Evolutionary conservation across 495 filamentous ascomycete species (phyloP), one percentile per base, ranked within the genome.

Genomic region (Penicillium flavigenum): DNA sequence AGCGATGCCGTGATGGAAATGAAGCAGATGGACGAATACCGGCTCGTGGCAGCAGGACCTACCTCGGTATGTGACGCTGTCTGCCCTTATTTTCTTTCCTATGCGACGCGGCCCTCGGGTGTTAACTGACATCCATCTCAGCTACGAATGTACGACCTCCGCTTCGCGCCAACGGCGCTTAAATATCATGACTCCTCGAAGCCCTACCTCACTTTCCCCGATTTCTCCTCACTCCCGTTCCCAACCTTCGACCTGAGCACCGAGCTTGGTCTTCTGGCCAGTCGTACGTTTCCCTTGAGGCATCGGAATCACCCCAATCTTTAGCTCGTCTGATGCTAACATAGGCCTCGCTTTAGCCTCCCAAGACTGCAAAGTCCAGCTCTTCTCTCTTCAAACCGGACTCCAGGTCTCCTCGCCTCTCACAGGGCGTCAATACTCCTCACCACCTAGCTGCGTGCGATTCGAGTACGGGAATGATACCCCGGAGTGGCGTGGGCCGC

Each of bases 71-170:
- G 71, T 59, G 29, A 14, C 10, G 4, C 38, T 12, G 44, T 26
- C 38, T 12, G 44, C 39, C 20, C 22, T 16, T 24, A 10, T 38
- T 44, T 22, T 16, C 11, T 20, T 11, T 16, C n/a, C 36, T 39
- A 17, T 16, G 8, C 20, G 1, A 12, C 5, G 34, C 19, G 12
- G 10, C 39, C 12, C 22, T 20, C 5, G 32, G 14, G 16, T 22
- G 3, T 19, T 16, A 0, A 16, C 57, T 58, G 39, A 46, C 31
- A 39, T 24, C 10, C 41, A 16, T n/a, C 24, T 8, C 48, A 78
- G 76, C 63, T 77, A n/a, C 61, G 72, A 62, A 76, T 77, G 69
- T 77, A 76, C 55, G 76, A 79, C 50, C 62, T 79, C n/a, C 75
- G 76, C 22, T 77, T 65, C 52, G 63, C 38, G 43, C 68, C 10